Base-by-base conservation (phyloP, 2,329 filamentous ascomycete genomes). In the Fusarium lyarnte region DNA sequence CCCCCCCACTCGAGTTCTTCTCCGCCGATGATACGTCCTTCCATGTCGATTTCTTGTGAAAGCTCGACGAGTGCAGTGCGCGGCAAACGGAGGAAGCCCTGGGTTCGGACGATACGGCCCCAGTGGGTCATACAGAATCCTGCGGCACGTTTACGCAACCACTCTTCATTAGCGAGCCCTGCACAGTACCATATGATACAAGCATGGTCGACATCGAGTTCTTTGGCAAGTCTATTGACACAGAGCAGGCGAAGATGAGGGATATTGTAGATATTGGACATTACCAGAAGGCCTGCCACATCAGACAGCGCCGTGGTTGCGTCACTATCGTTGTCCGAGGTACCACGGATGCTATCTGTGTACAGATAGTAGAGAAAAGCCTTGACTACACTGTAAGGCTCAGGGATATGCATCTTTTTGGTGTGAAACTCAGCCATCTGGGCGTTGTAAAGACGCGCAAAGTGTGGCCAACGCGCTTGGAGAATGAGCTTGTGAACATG, bases 381-480 rank as follows among this genome's bases (percentile, higher is more conserved):
- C 75, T 94, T 94, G 51, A 99, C 96, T 1, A 97, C 94, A 3
- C 91, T 92, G 81, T 98, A 98, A 2, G 95, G 95, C 78, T 99
- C 97, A 0, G 96, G 95, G 47, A 99, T 97, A 82, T 99, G 95
- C 92, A 99, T 96, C 81, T 93, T 94, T 78, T 96, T 96, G 21
- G 94, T 96, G 80, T 99, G 96, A 78, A 97, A 99, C 80, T 99
- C 96, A 17, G 93, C 91, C 96, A 99, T 99, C 79, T 98, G 94
- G 8, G 95, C 91, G 57, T 92, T 92, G 85, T 97, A 98, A 6
- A 99, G 86, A 21, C 96, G 92, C 43, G 93, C 91, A 83, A 99
- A 99, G 81, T 99, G 96, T 33, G 96, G 95, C 96, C 96, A 99
- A 57, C 96, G 93, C 25, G 96, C 93, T 80, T 97, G 94, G 13